A percentile compares a stretch with the other conserved stretches of the same genome.
phyloP scores from a whole-genome alignment of 176 grass and related monocot species.

The Eragrostis curvula region DNA sequence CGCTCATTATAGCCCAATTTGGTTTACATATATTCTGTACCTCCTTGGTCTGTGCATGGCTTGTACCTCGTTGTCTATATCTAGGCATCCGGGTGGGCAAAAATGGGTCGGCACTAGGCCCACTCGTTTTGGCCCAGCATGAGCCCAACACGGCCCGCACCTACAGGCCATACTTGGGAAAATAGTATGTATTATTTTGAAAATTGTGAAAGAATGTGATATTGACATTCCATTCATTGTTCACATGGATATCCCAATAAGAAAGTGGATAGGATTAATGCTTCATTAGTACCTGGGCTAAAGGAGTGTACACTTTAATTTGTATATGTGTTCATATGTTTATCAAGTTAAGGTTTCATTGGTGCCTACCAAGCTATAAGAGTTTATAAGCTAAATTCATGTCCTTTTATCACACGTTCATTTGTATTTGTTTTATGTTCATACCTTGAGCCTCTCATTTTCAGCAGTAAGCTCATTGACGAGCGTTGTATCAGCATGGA shows the following conservation, averaged over 20 bases:
- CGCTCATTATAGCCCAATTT: neutral
- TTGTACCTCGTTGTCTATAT: no score
- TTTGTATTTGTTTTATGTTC: slow-evolving; percentile 7
- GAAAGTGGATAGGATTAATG: neutral
- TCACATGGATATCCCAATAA: neutral
- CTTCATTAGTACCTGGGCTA: neutral
- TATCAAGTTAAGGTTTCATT: slow-evolving; percentile 27
- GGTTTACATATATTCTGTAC: neutral
- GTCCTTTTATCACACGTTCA: slow-evolving; percentile 1
- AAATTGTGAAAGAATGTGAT: neutral
- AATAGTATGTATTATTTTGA: neutral
- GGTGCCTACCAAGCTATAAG: slow-evolving; percentile 3
- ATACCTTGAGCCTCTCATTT: slow-evolving; percentile 88
- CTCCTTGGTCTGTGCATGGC: neutral
- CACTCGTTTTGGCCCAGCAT: no score
- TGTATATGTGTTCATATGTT: neutral
- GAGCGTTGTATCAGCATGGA: slow-evolving; percentile 63
- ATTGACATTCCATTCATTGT: neutral
- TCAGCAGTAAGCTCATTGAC: slow-evolving; percentile 73
- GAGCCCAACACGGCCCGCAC: no score
- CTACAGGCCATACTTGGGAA: no score
- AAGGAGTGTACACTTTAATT: slow-evolving; percentile 6
- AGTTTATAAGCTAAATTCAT: slow-evolving; percentile 15
- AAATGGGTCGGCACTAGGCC: no score
- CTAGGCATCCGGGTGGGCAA: no score